Evolutionary conservation across 2,329 filamentous ascomycete genomes (phyloP).

Genomic region (Epichloe glyceriae): DNA sequence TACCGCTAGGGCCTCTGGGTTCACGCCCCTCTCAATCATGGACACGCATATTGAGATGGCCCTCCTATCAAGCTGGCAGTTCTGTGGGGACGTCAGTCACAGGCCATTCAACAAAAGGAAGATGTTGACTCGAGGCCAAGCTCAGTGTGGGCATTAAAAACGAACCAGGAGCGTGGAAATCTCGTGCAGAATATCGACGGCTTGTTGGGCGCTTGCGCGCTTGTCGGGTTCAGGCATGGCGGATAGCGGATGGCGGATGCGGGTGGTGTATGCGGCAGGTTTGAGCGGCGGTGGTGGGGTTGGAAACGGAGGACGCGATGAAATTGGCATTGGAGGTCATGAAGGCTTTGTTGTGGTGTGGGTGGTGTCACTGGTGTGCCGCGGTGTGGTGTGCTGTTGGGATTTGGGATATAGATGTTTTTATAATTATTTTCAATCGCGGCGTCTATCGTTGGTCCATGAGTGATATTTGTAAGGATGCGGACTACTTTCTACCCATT

Average conservation of each 20-base stretch:
- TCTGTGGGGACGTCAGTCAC: constrained; percentile 39
- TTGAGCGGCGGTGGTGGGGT: not conserved
- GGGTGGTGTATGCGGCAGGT: not conserved
- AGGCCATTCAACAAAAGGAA: not conserved
- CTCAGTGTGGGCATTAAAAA: constrained; percentile 5
- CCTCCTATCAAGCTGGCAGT: constrained; percentile 82
- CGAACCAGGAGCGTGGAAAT: constrained; percentile 80
- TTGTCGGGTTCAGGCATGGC: constrained; percentile 44
- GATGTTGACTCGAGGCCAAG: not conserved
- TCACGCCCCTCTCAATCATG: constrained; percentile 93
- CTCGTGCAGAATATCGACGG: constrained; percentile 71
- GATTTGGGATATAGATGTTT: too few species aligned
- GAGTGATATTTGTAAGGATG: too few species aligned
- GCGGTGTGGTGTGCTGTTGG: not conserved
- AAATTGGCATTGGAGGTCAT: not conserved
- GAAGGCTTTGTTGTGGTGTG: not conserved
- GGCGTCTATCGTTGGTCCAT: too few species aligned
- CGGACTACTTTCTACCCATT: too few species aligned
- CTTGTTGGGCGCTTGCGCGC: constrained; percentile 66
- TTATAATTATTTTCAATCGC: too few species aligned
- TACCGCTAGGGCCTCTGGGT: constrained; percentile 89
- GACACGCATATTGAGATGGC: constrained; percentile 92
- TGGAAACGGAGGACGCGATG: not conserved
- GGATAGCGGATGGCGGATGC: too few species aligned
- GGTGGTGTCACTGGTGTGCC: not conserved